Evolutionary conservation across 2,329 filamentous ascomycete genomes (phyloP), one percentile per base, ranked within the genome.

Genomic region (Escovopsis weberi): DNA sequence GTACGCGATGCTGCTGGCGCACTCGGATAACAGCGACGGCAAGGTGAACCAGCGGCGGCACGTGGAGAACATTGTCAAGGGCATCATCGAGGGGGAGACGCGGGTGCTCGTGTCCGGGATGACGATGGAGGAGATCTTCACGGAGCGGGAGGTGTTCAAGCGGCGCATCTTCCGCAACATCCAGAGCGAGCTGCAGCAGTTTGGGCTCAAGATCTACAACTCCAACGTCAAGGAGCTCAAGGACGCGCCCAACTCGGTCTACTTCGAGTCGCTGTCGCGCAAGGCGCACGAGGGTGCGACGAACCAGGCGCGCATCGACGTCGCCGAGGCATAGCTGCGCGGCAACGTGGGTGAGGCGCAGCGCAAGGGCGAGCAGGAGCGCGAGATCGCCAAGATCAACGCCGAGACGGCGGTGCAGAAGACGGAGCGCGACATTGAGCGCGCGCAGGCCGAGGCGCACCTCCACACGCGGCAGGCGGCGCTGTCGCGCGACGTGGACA

Each of bases 41-140:
- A 58, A 63, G 12, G 63, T 60, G 33, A 61, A 63, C 12, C 52
- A 58, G 41, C 53, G 64, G 60, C 49, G 73, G 42, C 83, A 89
- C 62, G 78, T 91, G 12, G 81, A 83, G 55, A 83, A 83, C 51
- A 93, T 93, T 47, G 81, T 93, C 60, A 89, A 86, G 60, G 85
- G 85, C 46, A 87, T 93, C 59, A 91, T 93, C 51, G 85, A 93
- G 59, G 86, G 86, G 47, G 86, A 93, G 60, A 88, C 83, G 1
- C 75, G 86, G 45, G 82, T 85, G 6, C 77, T 93, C 42, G 83
- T 93, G 36, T 85, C 80, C 1, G 80, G 77, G 51, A 89, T 93
- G 83, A 88, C 84, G n/a, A 89, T 91, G 82, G 85, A 89, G 57
- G 85, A 91, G 61, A 83, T 93, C 45, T 88, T 88, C 60, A 81